Conservation (phyloP, 2,329 filamentous ascomycete species). For the Botryotinia globosa region DNA sequence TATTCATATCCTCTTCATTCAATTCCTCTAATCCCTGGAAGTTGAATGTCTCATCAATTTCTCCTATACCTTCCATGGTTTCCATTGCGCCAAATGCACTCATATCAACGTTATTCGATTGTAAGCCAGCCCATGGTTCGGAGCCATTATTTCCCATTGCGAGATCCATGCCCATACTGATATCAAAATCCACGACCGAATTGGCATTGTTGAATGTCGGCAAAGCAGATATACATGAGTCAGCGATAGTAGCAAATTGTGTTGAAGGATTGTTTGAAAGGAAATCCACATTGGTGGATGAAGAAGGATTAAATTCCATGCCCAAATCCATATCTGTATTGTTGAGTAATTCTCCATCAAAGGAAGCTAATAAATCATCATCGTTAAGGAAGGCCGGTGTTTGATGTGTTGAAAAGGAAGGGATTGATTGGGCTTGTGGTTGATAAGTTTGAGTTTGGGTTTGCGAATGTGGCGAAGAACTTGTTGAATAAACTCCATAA, state of each 20-base stretch:
- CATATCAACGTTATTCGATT: not conserved
- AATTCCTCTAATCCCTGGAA: not conserved
- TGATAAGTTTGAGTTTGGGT: slow-evolving; percentile 6
- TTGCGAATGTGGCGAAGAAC: not conserved
- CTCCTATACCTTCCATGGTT: slow-evolving; percentile 9
- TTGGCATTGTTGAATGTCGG: not conserved
- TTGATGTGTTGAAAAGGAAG: not conserved
- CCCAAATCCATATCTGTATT: not conserved
- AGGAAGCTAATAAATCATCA: slow-evolving; percentile 27
- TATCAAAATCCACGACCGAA: slow-evolving; percentile 21
- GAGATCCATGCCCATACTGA: slow-evolving; percentile 5
- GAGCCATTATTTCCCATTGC: not conserved
- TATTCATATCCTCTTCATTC: not conserved
- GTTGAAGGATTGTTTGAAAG: not conserved
- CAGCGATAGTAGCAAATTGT: not conserved
- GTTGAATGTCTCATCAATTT: not conserved
- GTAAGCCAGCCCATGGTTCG: not conserved
- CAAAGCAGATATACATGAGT: not conserved
- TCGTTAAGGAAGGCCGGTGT: slow-evolving; percentile 23
- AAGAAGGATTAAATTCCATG: not conserved
- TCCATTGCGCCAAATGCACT: slow-evolving; percentile 9
- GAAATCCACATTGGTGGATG: not conserved
- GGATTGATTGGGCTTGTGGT: slow-evolving; percentile 8
- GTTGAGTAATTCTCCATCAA: slow-evolving; percentile 25
- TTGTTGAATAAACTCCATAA: slow-evolving; percentile 1